Conservation (phyloP, 2,329 filamentous ascomycete genomes). For the Teratosphaeria viscida region DNA sequence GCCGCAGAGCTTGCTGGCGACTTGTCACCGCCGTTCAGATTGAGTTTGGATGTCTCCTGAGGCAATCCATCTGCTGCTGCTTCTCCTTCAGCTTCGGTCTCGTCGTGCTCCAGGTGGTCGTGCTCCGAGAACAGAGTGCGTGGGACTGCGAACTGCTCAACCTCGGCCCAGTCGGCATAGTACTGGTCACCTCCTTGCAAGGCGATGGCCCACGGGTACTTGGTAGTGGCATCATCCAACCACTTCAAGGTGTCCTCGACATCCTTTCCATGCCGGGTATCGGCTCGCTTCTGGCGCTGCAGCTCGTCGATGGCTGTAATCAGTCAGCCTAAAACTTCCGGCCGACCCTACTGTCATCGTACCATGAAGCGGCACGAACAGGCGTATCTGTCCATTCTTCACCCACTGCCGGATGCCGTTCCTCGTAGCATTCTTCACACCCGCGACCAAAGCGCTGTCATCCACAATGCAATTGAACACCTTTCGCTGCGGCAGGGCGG, state of each 20-base stretch:
- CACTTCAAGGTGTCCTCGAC: conserved; percentile 40
- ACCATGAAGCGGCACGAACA: conserved; percentile 44
- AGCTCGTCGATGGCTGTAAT: conserved; percentile 36
- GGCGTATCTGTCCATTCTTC: conserved; percentile 37
- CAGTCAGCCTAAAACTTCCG: conserved; percentile 1
- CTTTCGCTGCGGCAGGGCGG: conserved; percentile 28
- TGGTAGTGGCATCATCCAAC: conserved; percentile 42
- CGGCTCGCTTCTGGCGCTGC: conserved; percentile 33
- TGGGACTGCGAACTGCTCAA: conserved; percentile 39
- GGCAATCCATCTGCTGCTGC: conserved; percentile 18
- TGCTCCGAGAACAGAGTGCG: conserved; percentile 40
- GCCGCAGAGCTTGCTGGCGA: conserved; percentile 36
- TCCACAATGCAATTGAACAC: conserved; percentile 46
- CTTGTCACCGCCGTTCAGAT: conserved; percentile 22
- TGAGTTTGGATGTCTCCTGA: conserved; percentile 26
- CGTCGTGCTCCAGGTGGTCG: conserved; percentile 32
- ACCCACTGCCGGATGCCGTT: conserved; percentile 44
- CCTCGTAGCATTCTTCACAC: conserved; percentile 41
- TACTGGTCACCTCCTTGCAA: conserved; percentile 39
- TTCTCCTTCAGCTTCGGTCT: conserved; percentile 19
- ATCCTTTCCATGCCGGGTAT: conserved; percentile 33
- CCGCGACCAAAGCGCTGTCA: conserved; percentile 40
- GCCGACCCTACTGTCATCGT: conserved; percentile 12
- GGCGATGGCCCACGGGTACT: conserved; percentile 31
- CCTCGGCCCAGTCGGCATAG: conserved; percentile 38